phyloP scores from a whole-genome alignment of 2,329 filamentous ascomycete genomes.

The Colletotrichum tabaci region DNA sequence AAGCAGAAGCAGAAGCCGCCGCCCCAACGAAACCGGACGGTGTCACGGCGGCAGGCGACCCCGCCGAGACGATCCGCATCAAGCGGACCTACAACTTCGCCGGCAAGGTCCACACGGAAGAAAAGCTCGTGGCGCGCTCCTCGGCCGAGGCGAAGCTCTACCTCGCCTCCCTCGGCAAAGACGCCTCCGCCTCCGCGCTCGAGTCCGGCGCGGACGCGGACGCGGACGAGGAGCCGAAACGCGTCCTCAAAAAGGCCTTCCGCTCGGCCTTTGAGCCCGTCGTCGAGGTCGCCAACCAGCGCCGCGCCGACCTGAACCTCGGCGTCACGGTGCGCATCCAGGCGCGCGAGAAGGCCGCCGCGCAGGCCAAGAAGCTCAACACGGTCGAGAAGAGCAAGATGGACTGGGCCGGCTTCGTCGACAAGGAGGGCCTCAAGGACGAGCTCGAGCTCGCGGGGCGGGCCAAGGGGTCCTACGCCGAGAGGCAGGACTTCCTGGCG shows the following conservation, averaged over 20 bases:
- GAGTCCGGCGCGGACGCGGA: slow-evolving; percentile 38
- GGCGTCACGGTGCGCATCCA: slow-evolving; percentile 65
- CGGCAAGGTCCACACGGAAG: slow-evolving; percentile 79
- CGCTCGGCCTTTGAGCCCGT: slow-evolving; percentile 75
- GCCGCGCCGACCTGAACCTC: slow-evolving; percentile 73
- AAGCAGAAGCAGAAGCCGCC: slow-evolving; percentile 24
- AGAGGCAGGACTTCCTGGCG: slow-evolving; percentile 75
- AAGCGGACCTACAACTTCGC: slow-evolving; percentile 83
- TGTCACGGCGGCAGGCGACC: slow-evolving; percentile 45
- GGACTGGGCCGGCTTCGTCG: slow-evolving; percentile 81
- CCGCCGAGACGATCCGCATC: slow-evolving; percentile 70
- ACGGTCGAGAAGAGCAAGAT: slow-evolving; percentile 81
- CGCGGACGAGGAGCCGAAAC: slow-evolving; percentile 50
- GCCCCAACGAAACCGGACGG: slow-evolving; percentile 32
- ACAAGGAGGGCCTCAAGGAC: slow-evolving; percentile 79
- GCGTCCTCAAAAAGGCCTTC: slow-evolving; percentile 69
- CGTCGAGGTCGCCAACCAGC: slow-evolving; percentile 57
- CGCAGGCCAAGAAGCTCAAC: slow-evolving; percentile 75
- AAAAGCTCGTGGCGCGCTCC: slow-evolving; percentile 76
- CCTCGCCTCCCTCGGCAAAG: slow-evolving; percentile 65
- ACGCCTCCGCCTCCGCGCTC: slow-evolving; percentile 44
- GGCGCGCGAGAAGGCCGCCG: slow-evolving; percentile 61
- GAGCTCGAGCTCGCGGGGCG: slow-evolving; percentile 76
- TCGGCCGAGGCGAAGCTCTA: slow-evolving; percentile 78
- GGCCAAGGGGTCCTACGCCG: slow-evolving; percentile 75